Base-by-base conservation (phyloP, 805 yeast genomes). In the Tetrapisispora phaffii region DNA sequence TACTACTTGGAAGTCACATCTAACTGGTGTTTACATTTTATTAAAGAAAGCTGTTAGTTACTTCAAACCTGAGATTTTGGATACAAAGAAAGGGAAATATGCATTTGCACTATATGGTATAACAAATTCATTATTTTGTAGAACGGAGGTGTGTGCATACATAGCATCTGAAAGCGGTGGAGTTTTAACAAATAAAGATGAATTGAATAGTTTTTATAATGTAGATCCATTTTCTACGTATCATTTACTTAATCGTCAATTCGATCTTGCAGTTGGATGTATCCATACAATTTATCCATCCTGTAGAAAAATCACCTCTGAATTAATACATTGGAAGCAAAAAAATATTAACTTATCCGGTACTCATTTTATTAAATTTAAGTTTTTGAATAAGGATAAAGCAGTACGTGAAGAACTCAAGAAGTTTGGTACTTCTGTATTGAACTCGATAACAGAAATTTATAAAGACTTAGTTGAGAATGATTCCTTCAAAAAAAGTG, bases 161-260 rank as follows among this genome's bases (percentile, higher is more conserved):
- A 48, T 48, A 8, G 38, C 49, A 2, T 33, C 51, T 8, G 51
- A 48, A 29, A 48, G 46, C n/a, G 49, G 49, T 26, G 51, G 51
- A 20, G 39, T 41, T 6, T 26, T 41, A 12, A 34, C 33, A 17
- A 31, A 33, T 13, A 20, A 23, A 5, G 26, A 41, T 21, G 44
- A 22, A 19, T 34, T 41, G 29, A 34, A 41, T 26, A 16, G 16
- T 5, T 35, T 34, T 19, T 34, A 41, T 41, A 26, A 34, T 20
- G 17, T 34, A 10, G 26, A 34, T 7, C 39, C 39, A 19, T 34
- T 41, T 29, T 35, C 39, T 19, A 41, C 34, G 17, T 34, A 33
- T 13, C 39, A 41, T 35, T n/a, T 41, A 21, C 16, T 41, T 3
- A 17, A 16, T 26, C 16, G 34, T 8, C 21, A 36, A 22, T 42